Percentiles rank a stretch among this genome's conserved stretches.
These are phyloP conservation scores for Paspalum vaginatum DNA, from an alignment of 176 grass and related monocot species.

Conservation along the genomic window DNA sequence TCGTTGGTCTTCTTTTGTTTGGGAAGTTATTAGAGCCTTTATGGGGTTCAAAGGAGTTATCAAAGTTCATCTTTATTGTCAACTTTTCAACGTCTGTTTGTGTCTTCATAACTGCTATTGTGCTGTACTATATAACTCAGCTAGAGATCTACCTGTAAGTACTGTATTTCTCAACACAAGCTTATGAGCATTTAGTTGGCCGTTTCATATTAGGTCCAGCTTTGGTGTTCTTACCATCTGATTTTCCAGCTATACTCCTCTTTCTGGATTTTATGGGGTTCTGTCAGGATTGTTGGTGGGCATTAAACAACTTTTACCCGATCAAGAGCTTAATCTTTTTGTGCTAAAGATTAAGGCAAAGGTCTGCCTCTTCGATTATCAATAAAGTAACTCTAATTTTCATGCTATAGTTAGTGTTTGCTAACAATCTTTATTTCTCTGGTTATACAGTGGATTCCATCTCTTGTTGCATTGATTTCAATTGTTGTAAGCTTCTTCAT, in stretches of 20 bases:
- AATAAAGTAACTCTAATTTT: constrained; percentile 18
- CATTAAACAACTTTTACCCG: constrained; percentile 94
- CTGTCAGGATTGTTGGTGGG: constrained; percentile 89
- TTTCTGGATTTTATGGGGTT: constrained; percentile 96
- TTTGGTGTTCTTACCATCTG: constrained; percentile 25
- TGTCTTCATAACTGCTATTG: constrained; percentile 84
- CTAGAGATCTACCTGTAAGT: constrained; percentile 97
- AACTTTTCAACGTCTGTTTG: constrained; percentile 82
- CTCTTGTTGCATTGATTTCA: constrained; percentile 67
- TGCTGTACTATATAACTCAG: constrained; percentile 76
- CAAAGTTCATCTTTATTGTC: constrained; percentile 91
- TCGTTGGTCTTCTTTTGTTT: constrained; percentile 83
- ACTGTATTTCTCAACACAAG: constrained; percentile 17
- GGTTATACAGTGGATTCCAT: constrained; percentile 71
- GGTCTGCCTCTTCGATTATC: constrained; percentile 50
- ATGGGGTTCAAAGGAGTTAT: constrained; percentile 92
- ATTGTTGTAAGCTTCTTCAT: constrained; percentile 71
- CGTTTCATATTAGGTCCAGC: constrained; percentile 6
- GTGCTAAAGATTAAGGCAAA: constrained; percentile 87
- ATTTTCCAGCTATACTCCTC: constrained; percentile 77
- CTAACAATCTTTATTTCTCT: constrained; percentile 37
- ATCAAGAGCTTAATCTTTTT: constrained; percentile 80
- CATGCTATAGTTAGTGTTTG: constrained; percentile 9
- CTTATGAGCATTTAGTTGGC: neutral
- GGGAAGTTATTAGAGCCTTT: constrained; percentile 90